Evolutionary conservation across 257 asterid species (phyloP), one percentile per base, ranked within the genome.

Genomic region (Craterostigma plantagineum): DNA sequence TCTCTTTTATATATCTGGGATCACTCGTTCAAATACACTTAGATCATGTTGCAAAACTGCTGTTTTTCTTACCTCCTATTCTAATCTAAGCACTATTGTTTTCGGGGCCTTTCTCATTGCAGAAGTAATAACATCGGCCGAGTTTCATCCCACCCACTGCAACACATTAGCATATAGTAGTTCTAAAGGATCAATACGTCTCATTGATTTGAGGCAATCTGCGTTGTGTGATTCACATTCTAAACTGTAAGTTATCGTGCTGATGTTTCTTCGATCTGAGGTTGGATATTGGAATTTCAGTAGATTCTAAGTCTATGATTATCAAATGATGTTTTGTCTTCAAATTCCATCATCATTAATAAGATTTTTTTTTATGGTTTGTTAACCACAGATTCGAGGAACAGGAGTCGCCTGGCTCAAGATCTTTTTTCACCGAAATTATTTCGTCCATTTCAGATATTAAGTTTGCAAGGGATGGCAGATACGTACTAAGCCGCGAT

Each of bases 381-480:
- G 30, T 23, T 23, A 23, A 12, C 41, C 43, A 57, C 87, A 91
- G 99, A 72, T 91, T 91, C 58, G 99, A 84, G 81, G 99, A 91
- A 61, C 92, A 65, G 55, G 99, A 91, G 67, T 81, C 85, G 38
- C 92, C 99, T 62, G 96, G 96, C 52, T 75, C 99, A 56, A 80
- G 96, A 63, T 91, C 99, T 13, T 91, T 91, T 73, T 91, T 91
- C 72, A 91, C 99, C 43, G 99, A 91, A 92, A 91, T 91, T 59
- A 91, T 91, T 66, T 96, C 99, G 60, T 91, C 99, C 14, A 71
- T 91, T 58, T 91, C 99, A 60, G 99, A 91, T 75, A 80, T 91
- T 61, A 84, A 91, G 75, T 91, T 91, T 65, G 83, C 93, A 30
- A 84, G 49, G 79, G 79, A 76, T 60, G 96, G 96, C 55, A 73